Conservation (phyloP, 2,329 filamentous ascomycete genomes). For the Pseudophaeomoniella oleicola region DNA sequence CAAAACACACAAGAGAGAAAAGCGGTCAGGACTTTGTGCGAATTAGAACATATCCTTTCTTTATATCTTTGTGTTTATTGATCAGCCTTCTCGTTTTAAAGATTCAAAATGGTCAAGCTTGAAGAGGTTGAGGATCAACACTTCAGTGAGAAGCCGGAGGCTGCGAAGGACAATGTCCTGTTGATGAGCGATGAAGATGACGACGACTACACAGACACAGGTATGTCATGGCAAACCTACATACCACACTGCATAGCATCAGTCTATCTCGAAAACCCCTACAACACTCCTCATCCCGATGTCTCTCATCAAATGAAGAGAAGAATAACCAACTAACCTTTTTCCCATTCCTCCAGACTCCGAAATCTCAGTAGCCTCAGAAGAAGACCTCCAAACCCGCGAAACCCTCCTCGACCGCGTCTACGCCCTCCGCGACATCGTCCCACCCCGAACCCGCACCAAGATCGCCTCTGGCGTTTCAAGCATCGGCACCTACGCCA, state of each 20-base stretch:
- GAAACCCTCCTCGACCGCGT: conserved; percentile 53
- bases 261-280: conserved; percentile 2
- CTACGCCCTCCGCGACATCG: conserved; percentile 59
- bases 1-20: too few species aligned
- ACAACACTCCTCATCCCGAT: too few species aligned
- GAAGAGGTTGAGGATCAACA: conserved; percentile 95
- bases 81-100: background rate
- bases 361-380: conserved; percentile 66
- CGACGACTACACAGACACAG: conserved; percentile 84
- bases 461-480: conserved; percentile 47
- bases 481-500: conserved; percentile 27
- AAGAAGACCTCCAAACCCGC: conserved; percentile 41
- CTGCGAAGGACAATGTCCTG: conserved; percentile 41
- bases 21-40: too few species aligned
- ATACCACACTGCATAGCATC: conserved; percentile 3
- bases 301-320: too few species aligned
- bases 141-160: conserved; percentile 60
- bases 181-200: conserved; percentile 44
- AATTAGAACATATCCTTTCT: too few species aligned
- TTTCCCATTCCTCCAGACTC: conserved; percentile 43
- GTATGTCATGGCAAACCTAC: conserved; percentile 36
- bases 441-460: conserved; percentile 57
- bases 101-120: conserved; percentile 68
- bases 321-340: too few species aligned
- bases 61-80: too few species aligned